These are phyloP conservation scores for Mercurialis annua DNA, from an alignment of 345 rosid species.

Conservation along the genomic window DNA sequence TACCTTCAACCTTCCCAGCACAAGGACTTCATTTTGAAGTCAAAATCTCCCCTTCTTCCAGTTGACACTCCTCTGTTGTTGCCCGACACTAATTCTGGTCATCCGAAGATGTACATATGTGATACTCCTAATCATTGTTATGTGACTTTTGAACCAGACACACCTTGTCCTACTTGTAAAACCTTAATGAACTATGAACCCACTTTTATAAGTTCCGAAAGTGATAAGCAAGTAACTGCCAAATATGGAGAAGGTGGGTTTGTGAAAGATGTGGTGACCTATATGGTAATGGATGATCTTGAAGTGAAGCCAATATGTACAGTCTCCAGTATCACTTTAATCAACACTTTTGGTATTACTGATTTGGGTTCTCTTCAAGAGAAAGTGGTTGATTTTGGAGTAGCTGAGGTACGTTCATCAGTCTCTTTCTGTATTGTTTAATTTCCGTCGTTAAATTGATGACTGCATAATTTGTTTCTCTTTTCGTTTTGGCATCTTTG, in stretches of 20 bases:
- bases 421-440: background rate
- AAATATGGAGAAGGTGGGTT: constrained; percentile 21
- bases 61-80: background rate
- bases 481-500: background rate
- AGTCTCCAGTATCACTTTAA: constrained; percentile 11
- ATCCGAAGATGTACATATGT: no score
- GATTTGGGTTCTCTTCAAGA: constrained; percentile 6
- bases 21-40: constrained; percentile 16
- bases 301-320: constrained; percentile 6
- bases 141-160: background rate
- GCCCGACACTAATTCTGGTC: background rate
- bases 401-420: constrained; percentile 4
- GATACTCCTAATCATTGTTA: background rate
- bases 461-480: no score
- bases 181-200: background rate
- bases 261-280: constrained; percentile 10
- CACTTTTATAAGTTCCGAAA: background rate
- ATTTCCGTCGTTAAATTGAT: no score
- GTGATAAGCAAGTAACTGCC: background rate
- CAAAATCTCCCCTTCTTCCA: background rate
- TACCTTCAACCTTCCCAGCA: constrained; percentile 11
- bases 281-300: constrained; percentile 26
- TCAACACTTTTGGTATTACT: constrained; percentile 8
- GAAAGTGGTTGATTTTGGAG: constrained; percentile 18
- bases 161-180: background rate